These are phyloP conservation scores for Clarireedia monteithiana DNA, from an alignment of 2,329 filamentous ascomycete species.

Conservation along the genomic window DNA sequence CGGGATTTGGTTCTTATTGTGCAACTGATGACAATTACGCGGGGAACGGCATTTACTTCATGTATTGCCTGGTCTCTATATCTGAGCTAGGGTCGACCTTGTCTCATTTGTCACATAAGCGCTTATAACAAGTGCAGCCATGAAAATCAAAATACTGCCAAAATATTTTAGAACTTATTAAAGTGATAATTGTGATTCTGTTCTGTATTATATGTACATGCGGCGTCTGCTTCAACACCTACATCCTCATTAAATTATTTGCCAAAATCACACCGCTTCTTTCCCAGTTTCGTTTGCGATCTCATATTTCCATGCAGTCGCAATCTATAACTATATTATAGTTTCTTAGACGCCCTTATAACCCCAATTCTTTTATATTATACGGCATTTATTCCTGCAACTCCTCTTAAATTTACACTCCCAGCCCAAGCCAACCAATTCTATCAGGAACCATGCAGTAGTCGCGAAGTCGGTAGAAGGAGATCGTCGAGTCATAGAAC, in stretches of 20 bases:
- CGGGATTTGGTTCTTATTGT: conserved; percentile 39
- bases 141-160: conserved; percentile 22
- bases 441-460: neutral
- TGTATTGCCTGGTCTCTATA: conserved; percentile 51
- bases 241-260: neutral
- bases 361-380: too few relatives aligned
- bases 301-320: too few relatives aligned
- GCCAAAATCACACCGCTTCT: neutral
- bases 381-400: too few relatives aligned
- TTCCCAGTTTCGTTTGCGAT: neutral
- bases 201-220: neutral
- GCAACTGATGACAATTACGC: conserved; percentile 60
- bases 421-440: neutral
- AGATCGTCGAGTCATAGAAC: neutral
- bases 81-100: conserved; percentile 10
- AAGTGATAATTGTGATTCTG: neutral
- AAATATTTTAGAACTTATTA: neutral
- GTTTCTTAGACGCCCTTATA: too few relatives aligned
- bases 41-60: conserved; percentile 54
- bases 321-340: too few relatives aligned
- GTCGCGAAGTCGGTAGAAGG: neutral
- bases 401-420: neutral
- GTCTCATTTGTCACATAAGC: conserved; percentile 41
- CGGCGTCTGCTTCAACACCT: too few relatives aligned
- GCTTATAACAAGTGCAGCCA: conserved; percentile 25